phyloP scores from a whole-genome alignment of 768 basidiomycete species.

The Albatrellus ellisii region DNA sequence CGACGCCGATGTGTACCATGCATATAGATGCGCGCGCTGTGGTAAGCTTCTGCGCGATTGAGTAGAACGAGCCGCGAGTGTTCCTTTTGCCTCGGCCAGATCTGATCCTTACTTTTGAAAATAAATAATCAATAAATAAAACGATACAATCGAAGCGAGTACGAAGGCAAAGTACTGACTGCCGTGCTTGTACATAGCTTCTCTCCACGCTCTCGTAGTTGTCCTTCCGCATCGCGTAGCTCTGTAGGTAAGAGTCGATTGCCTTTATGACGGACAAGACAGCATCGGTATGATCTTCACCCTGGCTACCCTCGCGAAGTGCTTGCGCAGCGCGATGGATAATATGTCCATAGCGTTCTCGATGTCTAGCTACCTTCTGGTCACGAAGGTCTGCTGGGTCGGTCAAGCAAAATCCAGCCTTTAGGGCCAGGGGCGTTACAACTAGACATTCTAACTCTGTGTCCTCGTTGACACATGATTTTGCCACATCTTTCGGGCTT shows the following conservation, averaged over 20 bases:
- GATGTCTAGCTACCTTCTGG: constrained; percentile 42
- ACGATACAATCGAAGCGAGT: not conserved
- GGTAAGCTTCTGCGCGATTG: constrained; percentile 70
- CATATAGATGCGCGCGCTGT: constrained; percentile 64
- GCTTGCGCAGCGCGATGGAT: constrained; percentile 54
- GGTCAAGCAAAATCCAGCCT: constrained; percentile 62
- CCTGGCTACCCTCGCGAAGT: constrained; percentile 45
- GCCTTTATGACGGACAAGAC: constrained; percentile 59
- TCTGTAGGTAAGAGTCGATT: constrained; percentile 63
- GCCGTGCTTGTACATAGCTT: constrained; percentile 46
- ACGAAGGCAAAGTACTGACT: constrained; percentile 27
- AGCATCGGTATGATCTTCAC: constrained; percentile 81
- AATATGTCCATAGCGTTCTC: constrained; percentile 52
- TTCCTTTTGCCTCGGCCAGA: constrained; percentile 59
- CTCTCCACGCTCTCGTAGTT: constrained; percentile 56
- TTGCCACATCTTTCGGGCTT: constrained; percentile 39
- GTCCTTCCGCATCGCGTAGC: constrained; percentile 48
- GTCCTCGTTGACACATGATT: constrained; percentile 45
- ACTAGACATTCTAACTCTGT: constrained; percentile 60
- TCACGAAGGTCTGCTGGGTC: constrained; percentile 68
- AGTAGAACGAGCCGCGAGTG: constrained; percentile 64
- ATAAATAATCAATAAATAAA: constrained; percentile 27
- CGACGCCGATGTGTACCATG: constrained; percentile 64
- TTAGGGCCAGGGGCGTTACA: constrained; percentile 49
- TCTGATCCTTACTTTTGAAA: constrained; percentile 48